Conservation (phyloP, 306 rosid genomes). For the Acmispon strigosus region DNA sequence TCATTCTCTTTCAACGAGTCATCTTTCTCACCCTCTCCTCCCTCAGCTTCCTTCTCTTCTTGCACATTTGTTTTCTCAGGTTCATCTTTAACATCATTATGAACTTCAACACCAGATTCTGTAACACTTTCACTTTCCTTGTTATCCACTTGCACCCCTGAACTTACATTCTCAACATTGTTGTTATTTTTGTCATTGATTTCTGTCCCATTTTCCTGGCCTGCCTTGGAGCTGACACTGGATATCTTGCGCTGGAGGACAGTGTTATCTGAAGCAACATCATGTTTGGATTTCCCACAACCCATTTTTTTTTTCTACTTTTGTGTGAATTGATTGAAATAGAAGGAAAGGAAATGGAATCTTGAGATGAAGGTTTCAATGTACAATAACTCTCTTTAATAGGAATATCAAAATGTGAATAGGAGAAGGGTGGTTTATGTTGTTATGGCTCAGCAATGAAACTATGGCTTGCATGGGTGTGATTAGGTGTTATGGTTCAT, state of each 20-base stretch:
- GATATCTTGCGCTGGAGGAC: conserved; percentile 45
- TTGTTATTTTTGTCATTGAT: background rate
- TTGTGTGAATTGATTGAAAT: background rate
- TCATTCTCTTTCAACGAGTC: conserved; percentile 8
- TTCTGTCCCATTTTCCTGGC: conserved; percentile 4
- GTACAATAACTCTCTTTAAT: background rate
- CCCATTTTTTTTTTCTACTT: conserved; percentile 46
- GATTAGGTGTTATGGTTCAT: conserved; percentile 21
- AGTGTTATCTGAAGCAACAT: conserved; percentile 47
- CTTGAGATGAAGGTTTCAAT: background rate
- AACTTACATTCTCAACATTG: background rate
- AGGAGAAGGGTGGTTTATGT: background rate
- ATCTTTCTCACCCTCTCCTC: conserved; percentile 22
- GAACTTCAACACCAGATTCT: background rate
- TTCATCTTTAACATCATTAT: background rate
- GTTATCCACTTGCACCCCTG: background rate
- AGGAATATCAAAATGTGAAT: background rate
- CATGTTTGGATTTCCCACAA: conserved; percentile 77
- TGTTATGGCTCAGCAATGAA: conserved; percentile 21
- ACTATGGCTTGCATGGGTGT: conserved; percentile 21
- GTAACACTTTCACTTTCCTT: conserved; percentile 14
- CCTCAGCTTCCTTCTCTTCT: conserved; percentile 18
- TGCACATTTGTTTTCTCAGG: background rate
- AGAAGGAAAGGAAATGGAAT: background rate
- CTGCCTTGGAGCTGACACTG: conserved; percentile 1